Percentiles rank a stretch among this genome's conserved stretches.
Conservation (phyloP, 345 rosid species). For the Eucalyptus paniculata region DNA sequence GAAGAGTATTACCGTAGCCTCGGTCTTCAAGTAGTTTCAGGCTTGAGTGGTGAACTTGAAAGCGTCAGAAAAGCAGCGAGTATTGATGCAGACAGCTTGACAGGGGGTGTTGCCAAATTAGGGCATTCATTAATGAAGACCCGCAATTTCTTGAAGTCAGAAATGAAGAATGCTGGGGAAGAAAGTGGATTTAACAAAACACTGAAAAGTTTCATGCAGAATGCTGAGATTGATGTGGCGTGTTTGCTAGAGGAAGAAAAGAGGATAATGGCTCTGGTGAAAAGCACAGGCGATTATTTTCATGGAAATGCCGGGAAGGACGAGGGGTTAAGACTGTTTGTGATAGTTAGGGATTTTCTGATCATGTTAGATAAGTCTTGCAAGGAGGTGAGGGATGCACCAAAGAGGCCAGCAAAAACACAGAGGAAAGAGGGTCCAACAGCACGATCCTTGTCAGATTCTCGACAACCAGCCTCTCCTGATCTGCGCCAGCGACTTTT, state of each 20-base stretch:
- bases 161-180: slow-evolving; percentile 58
- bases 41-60: slow-evolving; percentile 65
- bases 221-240: slow-evolving; percentile 54
- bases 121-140: slow-evolving; percentile 43
- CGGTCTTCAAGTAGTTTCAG: slow-evolving; percentile 81
- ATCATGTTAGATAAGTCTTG: slow-evolving; percentile 75
- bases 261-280: slow-evolving; percentile 79
- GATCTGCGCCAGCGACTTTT: slow-evolving; percentile 56
- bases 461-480: neutral
- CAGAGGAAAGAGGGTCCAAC: slow-evolving; percentile 39
- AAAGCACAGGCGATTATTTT: slow-evolving; percentile 90
- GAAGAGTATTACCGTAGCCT: slow-evolving; percentile 61
- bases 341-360: slow-evolving; percentile 72
- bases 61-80: slow-evolving; percentile 83
- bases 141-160: slow-evolving; percentile 54
- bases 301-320: slow-evolving; percentile 93
- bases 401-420: slow-evolving; percentile 23
- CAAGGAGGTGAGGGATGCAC: slow-evolving; percentile 68
- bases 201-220: slow-evolving; percentile 69
- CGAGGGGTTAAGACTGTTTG: slow-evolving; percentile 79
- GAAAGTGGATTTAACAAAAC: slow-evolving; percentile 63
- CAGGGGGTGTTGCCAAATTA: slow-evolving; percentile 62
- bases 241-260: slow-evolving; percentile 71
- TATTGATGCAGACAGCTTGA: slow-evolving; percentile 72
- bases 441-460: slow-evolving; percentile 5